These are phyloP conservation scores for Tetragonia tetragonoides DNA, from an alignment of 148 eudicot species.

Conservation along the genomic window DNA sequence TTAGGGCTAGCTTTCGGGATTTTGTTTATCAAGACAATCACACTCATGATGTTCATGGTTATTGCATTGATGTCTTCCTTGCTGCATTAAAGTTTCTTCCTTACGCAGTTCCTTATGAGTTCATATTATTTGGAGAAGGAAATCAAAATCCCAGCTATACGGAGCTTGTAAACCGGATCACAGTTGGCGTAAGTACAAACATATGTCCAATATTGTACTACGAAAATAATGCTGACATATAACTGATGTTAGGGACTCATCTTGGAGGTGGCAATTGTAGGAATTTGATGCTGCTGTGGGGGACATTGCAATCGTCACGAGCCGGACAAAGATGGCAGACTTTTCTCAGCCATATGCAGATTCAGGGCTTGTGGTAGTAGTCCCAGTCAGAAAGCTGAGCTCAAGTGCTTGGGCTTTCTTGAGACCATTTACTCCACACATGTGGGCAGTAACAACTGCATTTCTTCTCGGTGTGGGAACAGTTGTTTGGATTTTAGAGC, in stretches of 20 bases:
- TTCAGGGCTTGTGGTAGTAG: slow-evolving; percentile 74
- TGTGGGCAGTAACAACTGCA: slow-evolving; percentile 53
- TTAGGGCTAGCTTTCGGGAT: slow-evolving; percentile 39
- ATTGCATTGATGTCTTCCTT: slow-evolving; percentile 46
- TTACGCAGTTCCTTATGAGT: slow-evolving; percentile 41
- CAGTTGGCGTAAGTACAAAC: slow-evolving; percentile 36
- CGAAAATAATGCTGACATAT: neutral
- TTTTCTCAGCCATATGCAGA: slow-evolving; percentile 68
- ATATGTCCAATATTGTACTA: neutral
- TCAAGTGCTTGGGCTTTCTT: slow-evolving; percentile 59
- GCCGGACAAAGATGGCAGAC: slow-evolving; percentile 55
- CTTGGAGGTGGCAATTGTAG: slow-evolving; percentile 26
- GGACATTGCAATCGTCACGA: slow-evolving; percentile 62
- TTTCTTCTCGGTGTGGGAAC: slow-evolving; percentile 51
- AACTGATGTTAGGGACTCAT: slow-evolving; percentile 16
- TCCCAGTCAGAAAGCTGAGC: slow-evolving; percentile 42
- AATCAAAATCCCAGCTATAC: slow-evolving; percentile 38
- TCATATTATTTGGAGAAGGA: slow-evolving; percentile 44
- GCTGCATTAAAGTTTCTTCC: slow-evolving; percentile 46
- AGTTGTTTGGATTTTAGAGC: slow-evolving; percentile 70
- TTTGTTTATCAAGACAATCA: slow-evolving; percentile 35
- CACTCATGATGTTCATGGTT: slow-evolving; percentile 33
- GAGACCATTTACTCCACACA: slow-evolving; percentile 45
- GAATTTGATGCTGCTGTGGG: slow-evolving; percentile 72
- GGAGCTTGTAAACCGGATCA: slow-evolving; percentile 41